These are phyloP conservation scores for Rutstroemia sp. DNA, from an alignment of 2,329 filamentous ascomycete genomes.

Conservation along the genomic window DNA sequence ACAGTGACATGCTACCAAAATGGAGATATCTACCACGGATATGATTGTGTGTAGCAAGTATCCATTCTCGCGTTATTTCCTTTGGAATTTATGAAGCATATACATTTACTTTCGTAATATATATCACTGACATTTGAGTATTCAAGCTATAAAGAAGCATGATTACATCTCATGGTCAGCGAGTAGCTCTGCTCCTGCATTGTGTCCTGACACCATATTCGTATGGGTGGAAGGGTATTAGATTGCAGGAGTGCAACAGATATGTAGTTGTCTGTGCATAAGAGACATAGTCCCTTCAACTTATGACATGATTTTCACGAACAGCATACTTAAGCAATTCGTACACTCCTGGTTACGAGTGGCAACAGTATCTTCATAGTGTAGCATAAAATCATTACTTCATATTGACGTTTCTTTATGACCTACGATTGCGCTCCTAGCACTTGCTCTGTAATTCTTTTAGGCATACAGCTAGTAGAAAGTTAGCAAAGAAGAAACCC, in stretches of 20 bases:
- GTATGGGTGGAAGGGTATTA: constrained; percentile 54
- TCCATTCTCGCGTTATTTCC: too few species aligned
- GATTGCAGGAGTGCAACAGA: constrained; percentile 51
- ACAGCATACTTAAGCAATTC: not conserved
- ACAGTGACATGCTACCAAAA: too few species aligned
- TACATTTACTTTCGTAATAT: constrained; percentile 3
- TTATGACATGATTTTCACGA: not conserved
- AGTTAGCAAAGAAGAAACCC: constrained; percentile 12
- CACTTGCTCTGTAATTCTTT: constrained; percentile 54
- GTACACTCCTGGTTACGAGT: not conserved
- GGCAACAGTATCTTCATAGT: not conserved
- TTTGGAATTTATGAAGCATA: not conserved
- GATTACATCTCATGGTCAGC: constrained; percentile 31
- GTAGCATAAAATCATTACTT: not conserved
- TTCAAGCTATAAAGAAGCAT: constrained; percentile 13
- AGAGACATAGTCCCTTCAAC: not conserved
- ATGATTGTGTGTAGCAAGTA: not conserved
- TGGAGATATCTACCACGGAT: not conserved
- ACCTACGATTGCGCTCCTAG: constrained; percentile 34
- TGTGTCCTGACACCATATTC: constrained; percentile 59
- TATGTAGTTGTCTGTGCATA: not conserved
- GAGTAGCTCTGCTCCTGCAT: constrained; percentile 56
- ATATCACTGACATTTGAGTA: constrained; percentile 19
- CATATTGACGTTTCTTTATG: not conserved
- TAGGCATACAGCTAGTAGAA: constrained; percentile 58